These are phyloP conservation scores for Kewa caespitosa DNA, from an alignment of 179 eudicot species.

Conservation along the genomic window DNA sequence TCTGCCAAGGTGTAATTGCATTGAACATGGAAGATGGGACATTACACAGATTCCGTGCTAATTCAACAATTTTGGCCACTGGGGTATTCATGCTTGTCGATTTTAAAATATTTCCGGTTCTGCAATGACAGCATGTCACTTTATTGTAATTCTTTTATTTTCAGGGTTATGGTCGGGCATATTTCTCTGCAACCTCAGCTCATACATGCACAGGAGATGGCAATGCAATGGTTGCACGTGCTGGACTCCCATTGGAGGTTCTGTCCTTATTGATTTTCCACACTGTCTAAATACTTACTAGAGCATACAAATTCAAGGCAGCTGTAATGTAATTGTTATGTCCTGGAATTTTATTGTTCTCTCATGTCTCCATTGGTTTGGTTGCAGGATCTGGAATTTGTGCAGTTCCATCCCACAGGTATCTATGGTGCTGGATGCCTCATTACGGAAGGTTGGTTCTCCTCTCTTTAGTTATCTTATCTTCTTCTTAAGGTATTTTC, in stretches of 20 bases:
- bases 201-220: slow-evolving; percentile 99
- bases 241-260: slow-evolving; percentile 93
- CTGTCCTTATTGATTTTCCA: neutral
- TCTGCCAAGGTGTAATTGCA: slow-evolving; percentile 96
- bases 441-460: slow-evolving; percentile 83
- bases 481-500: neutral
- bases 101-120: neutral
- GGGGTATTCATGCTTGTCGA: slow-evolving; percentile 54
- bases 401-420: slow-evolving; percentile 98
- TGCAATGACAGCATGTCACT: neutral
- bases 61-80: slow-evolving; percentile 92
- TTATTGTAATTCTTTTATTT: neutral
- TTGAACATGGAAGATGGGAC: slow-evolving; percentile 97
- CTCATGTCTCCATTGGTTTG: neutral
- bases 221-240: slow-evolving; percentile 99
- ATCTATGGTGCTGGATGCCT: slow-evolving; percentile 99
- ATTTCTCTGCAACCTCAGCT: slow-evolving; percentile 98
- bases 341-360: neutral
- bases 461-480: neutral
- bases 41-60: slow-evolving; percentile 77
- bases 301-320: slow-evolving; percentile 11
- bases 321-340: neutral
- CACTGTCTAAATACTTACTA: neutral
- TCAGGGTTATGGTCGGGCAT: slow-evolving; percentile 95
- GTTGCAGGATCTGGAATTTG: slow-evolving; percentile 89